Conservation (phyloP, 805 yeast genomes). For the Candida sithepensis region DNA sequence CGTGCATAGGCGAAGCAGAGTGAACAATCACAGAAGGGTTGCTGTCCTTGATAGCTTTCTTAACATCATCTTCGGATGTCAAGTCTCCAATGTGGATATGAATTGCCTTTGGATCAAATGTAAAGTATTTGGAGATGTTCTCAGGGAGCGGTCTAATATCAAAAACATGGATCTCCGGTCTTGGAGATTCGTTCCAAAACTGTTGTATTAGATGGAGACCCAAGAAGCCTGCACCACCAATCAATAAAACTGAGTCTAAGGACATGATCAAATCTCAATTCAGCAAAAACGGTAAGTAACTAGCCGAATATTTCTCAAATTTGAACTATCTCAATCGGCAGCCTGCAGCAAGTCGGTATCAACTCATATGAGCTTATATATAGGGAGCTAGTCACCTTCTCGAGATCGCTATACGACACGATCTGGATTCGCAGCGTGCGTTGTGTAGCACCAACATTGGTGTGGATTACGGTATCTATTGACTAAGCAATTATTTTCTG, state of each 20-base stretch:
- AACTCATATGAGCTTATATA: too few species aligned
- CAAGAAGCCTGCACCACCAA: conserved; percentile 96
- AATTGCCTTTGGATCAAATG: conserved; percentile 61
- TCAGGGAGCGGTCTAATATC: conserved; percentile 89
- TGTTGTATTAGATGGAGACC: conserved; percentile 90
- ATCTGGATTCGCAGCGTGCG: too few species aligned
- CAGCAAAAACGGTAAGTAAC: too few species aligned
- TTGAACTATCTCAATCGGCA: too few species aligned
- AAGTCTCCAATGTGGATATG: conserved; percentile 77
- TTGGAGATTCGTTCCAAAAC: conserved; percentile 61
- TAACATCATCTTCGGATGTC: conserved; percentile 68
- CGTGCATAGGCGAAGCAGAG: conserved; percentile 96
- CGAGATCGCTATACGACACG: too few species aligned
- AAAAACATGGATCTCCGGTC: conserved; percentile 77
- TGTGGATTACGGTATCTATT: too few species aligned
- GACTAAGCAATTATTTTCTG: too few species aligned
- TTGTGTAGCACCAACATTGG: too few species aligned
- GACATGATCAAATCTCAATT: too few species aligned
- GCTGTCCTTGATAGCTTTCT: conserved; percentile 53
- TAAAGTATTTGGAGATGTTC: conserved; percentile 63
- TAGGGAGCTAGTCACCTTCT: too few species aligned
- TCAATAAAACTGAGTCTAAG: conserved; percentile 62
- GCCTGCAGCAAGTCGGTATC: too few species aligned
- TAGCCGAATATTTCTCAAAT: too few species aligned
- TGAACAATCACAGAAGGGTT: conserved; percentile 81